Evolutionary conservation across 2,329 filamentous ascomycete genomes (phyloP).

Genomic region (Laburnicola sp.): DNA sequence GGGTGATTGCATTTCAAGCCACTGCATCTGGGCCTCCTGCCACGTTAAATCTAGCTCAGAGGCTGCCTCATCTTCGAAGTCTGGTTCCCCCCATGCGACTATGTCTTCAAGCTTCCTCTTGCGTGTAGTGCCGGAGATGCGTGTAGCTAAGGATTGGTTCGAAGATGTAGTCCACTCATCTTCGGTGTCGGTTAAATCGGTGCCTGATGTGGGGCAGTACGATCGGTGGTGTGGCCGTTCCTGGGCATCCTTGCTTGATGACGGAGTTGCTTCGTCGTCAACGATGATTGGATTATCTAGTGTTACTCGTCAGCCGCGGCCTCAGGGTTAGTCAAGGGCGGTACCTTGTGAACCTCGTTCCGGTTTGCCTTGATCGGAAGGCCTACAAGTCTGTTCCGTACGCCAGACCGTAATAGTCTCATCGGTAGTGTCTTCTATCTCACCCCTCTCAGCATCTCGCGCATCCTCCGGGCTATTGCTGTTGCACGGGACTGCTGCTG

Average conservation of each 20-base stretch:
- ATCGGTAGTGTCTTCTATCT: not conserved
- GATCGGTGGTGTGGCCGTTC: not conserved
- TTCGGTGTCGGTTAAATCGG: not conserved
- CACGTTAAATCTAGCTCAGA: slow-evolving; percentile 3
- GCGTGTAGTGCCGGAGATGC: not conserved
- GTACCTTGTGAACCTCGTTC: not conserved
- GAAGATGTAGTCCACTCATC: not conserved
- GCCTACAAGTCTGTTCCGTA: not conserved
- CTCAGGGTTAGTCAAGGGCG: not conserved
- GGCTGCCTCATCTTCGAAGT: not conserved
- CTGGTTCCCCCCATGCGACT: not conserved
- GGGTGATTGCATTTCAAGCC: slow-evolving; percentile 1
- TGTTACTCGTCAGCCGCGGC: not conserved
- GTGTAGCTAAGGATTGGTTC: not conserved
- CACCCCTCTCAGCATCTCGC: not conserved
- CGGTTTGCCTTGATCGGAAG: not conserved
- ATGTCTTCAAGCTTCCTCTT: slow-evolving; percentile 3
- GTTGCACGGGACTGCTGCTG: not conserved
- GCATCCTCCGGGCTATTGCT: not conserved
- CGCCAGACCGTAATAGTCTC: not conserved
- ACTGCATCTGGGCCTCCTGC: slow-evolving; percentile 1
- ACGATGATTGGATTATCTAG: not conserved
- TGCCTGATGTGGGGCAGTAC: not conserved
- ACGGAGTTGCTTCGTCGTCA: not conserved
- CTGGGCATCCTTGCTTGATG: not conserved